Conservation (phyloP, 148 eudicot species). For the Nyssa sinensis region DNA sequence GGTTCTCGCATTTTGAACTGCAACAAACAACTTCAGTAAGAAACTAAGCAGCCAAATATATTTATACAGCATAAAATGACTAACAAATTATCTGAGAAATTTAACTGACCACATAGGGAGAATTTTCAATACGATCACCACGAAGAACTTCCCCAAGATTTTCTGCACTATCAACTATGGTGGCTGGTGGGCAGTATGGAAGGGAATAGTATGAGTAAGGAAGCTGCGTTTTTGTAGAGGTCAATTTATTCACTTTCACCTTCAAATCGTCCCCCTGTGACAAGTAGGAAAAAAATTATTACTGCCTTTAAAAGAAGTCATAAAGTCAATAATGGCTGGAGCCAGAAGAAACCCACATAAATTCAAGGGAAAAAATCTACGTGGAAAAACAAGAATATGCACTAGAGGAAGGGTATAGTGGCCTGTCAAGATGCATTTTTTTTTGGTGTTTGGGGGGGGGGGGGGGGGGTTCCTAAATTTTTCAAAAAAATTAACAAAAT, state of each 20-base stretch:
- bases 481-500: too few relatives aligned
- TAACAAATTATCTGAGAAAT: background rate
- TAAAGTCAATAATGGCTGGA: too few relatives aligned
- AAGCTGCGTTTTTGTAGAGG: constrained; percentile 50
- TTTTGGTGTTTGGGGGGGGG: too few relatives aligned
- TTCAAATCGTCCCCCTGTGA: constrained; percentile 43
- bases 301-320: background rate
- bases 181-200: constrained; percentile 40
- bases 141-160: constrained; percentile 57
- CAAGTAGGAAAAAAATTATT: background rate
- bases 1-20: constrained; percentile 44
- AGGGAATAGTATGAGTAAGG: constrained; percentile 47
- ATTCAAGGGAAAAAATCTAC: background rate
- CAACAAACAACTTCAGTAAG: constrained; percentile 13
- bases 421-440: background rate
- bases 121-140: constrained; percentile 54
- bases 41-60: background rate
- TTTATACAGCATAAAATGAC: background rate
- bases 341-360: too few relatives aligned
- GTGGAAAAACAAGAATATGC: background rate
- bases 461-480: too few relatives aligned
- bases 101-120: constrained; percentile 40
- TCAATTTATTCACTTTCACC: constrained; percentile 55
- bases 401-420: background rate
- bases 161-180: constrained; percentile 51